Percentiles rank a stretch among this genome's conserved stretches.
These are phyloP conservation scores for Aspergillus neotritici DNA, from an alignment of 2,329 filamentous ascomycete genomes.

Conservation along the genomic window DNA sequence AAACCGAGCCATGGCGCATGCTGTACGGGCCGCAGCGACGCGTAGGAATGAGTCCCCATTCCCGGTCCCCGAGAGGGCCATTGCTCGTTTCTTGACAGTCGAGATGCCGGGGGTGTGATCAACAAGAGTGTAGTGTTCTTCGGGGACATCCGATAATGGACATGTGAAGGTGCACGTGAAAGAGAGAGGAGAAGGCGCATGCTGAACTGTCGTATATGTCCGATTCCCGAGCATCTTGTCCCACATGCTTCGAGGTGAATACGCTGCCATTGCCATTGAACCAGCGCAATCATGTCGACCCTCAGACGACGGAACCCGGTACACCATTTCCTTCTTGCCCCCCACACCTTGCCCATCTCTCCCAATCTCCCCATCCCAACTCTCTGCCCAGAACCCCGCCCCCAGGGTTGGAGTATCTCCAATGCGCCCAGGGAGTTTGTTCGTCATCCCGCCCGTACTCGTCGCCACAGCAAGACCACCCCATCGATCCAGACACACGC, in stretches of 20 bases:
- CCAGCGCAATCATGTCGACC: too few relatives aligned
- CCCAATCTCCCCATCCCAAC: conserved; percentile 52
- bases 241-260: too few relatives aligned
- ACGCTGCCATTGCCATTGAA: too few relatives aligned
- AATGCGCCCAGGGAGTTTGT: conserved; percentile 78
- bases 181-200: too few relatives aligned
- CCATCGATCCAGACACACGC: conserved; percentile 70
- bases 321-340: background rate
- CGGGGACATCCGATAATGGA: conserved; percentile 1
- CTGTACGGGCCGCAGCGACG: conserved; percentile 63
- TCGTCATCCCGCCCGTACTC: conserved; percentile 72
- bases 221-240: too few relatives aligned
- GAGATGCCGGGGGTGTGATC: background rate
- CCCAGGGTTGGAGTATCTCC: conserved; percentile 81
- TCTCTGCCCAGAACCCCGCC: conserved; percentile 84
- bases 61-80: conserved; percentile 70
- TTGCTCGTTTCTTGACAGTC: conserved; percentile 26
- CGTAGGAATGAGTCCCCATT: conserved; percentile 87
- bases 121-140: conserved; percentile 3
- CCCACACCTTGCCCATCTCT: background rate
- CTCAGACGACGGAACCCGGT: too few relatives aligned
- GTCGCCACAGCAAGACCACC: conserved; percentile 66
- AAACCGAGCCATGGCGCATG: conserved; percentile 67
- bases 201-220: too few relatives aligned
- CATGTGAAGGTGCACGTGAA: too few relatives aligned